Evolutionary conservation across 495 filamentous ascomycete species (phyloP), one percentile per base, ranked within the genome.

Genomic region (Podospora australis): DNA sequence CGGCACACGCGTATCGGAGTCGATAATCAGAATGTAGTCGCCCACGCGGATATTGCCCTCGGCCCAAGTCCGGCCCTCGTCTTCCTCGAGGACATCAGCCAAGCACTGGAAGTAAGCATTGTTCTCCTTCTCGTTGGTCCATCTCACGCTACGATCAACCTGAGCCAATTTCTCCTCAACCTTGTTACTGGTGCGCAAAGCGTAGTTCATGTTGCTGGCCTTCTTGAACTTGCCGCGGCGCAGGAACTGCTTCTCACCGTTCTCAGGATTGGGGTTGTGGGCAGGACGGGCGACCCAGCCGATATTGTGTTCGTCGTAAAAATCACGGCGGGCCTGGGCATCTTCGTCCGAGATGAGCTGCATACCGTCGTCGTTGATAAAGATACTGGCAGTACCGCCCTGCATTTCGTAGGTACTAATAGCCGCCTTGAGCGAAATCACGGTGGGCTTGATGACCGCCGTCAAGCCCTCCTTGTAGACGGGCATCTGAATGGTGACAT

Each of bases 1-100:
- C 2, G 79, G 79, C 6, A 90, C 84, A 63, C 86, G 83, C 16
- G 86, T 90, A 63, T 89, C 85, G 3, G 83, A 87, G 68, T 89
- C 86, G 56, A 89, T 75, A 48, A 79, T 63, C 32, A 90, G 70
- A 54, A 90, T 88, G 66, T 88, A 88, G 62, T 90, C 86, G 54
- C 86, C 86, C 38, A 90, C 67, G 36, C 86, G 83, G 48, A 88
- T 79, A 62, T 89, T 88, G 44, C 86, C 86, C 60, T 86, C 86
- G 24, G 86, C 86, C 82, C 83, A 87, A 39, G 86, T 82, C 34
- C 84, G 73, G 34, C 83, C 40, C 23, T 43, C 83, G 45, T 84
- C 72, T 46, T 80, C 80, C 38, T 78, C 70, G 16, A 89, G 72
- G n/a, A 84, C 81, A 50, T 87, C 77, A 23, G 40, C 40, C 22